Percentiles rank a stretch among this genome's conserved stretches.
Evolutionary conservation across 1,284 basidiomycete species (phyloP).

Genomic region (Cystobasidium sp.): DNA sequence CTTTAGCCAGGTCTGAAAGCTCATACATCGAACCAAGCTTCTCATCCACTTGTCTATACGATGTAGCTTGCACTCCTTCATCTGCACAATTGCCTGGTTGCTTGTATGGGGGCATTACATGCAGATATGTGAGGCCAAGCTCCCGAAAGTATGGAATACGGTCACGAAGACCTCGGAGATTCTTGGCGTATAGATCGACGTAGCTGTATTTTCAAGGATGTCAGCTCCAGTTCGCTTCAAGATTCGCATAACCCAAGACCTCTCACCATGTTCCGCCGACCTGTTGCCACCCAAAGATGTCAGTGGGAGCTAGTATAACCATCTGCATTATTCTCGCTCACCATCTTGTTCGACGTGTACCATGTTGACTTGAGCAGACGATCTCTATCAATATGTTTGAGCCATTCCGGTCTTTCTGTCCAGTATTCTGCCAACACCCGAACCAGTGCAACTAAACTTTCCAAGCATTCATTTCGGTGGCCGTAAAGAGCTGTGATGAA

Average conservation of each 20-base stretch:
- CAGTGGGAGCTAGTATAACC: neutral
- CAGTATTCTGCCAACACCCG: conserved; percentile 27
- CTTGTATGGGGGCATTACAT: conserved; percentile 46
- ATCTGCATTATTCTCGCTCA: neutral
- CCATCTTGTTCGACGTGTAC: conserved; percentile 41
- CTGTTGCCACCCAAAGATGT: conserved; percentile 5
- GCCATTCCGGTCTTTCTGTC: conserved; percentile 16
- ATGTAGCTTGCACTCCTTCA: conserved; percentile 42
- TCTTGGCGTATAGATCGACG: conserved; percentile 46
- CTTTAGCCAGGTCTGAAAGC: conserved; percentile 31
- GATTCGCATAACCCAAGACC: neutral
- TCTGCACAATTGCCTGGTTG: conserved; percentile 43
- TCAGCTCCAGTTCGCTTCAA: neutral
- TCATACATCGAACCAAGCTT: conserved; percentile 33
- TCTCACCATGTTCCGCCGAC: conserved; percentile 34
- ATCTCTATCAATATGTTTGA: conserved; percentile 28
- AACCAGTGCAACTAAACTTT: conserved; percentile 30
- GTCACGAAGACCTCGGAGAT: conserved; percentile 34
- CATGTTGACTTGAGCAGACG: conserved; percentile 27
- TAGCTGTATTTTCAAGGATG: conserved; percentile 23
- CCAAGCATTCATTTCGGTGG: conserved; percentile 39
- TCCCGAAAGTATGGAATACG: conserved; percentile 48
- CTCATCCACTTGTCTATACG: conserved; percentile 28
- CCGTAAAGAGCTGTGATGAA: conserved; percentile 27
- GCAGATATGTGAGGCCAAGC: conserved; percentile 48